Percentiles rank a stretch among this genome's conserved stretches.
These are phyloP conservation scores for Xylaria bambusicola DNA, from an alignment of 495 filamentous ascomycete genomes.

Conservation along the genomic window DNA sequence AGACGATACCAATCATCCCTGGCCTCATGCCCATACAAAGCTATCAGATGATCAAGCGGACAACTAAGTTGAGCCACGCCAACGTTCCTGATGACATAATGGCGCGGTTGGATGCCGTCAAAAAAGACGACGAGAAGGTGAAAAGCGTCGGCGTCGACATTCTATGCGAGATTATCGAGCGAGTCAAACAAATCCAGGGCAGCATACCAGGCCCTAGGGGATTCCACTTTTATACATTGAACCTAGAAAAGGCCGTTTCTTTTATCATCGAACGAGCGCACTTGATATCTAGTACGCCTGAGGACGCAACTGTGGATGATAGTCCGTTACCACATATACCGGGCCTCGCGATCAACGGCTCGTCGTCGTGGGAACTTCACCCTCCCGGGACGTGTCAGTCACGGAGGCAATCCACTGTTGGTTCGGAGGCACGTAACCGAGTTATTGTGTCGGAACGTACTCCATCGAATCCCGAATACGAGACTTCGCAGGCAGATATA, in stretches of 20 bases:
- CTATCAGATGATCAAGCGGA: slow-evolving; percentile 91
- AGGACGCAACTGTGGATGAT: slow-evolving; percentile 48
- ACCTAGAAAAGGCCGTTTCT: slow-evolving; percentile 92
- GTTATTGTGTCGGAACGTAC: slow-evolving; percentile 70
- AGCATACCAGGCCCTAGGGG: slow-evolving; percentile 61
- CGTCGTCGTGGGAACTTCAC: slow-evolving; percentile 27
- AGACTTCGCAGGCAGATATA: slow-evolving; percentile 67
- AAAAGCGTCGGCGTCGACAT: slow-evolving; percentile 75
- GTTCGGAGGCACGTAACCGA: slow-evolving; percentile 75
- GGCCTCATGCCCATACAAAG: slow-evolving; percentile 97
- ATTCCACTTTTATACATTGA: slow-evolving; percentile 97
- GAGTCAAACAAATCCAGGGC: slow-evolving; percentile 63
- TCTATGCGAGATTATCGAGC: slow-evolving; percentile 67
- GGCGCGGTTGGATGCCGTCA: slow-evolving; percentile 72
- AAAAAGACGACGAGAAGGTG: slow-evolving; percentile 88
- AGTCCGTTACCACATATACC: slow-evolving; percentile 47
- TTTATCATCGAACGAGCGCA: slow-evolving; percentile 85
- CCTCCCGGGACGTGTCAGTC: slow-evolving; percentile 23
- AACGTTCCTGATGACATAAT: slow-evolving; percentile 71
- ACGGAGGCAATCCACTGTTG: slow-evolving; percentile 49
- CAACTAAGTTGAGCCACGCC: slow-evolving; percentile 93
- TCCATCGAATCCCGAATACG: slow-evolving; percentile 57
- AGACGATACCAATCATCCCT: slow-evolving; percentile 86
- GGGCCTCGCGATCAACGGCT: slow-evolving; percentile 39
- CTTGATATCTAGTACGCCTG: slow-evolving; percentile 68